These are phyloP conservation scores for Penicillium waksmanii DNA, from an alignment of 495 filamentous ascomycete species.

Conservation along the genomic window DNA sequence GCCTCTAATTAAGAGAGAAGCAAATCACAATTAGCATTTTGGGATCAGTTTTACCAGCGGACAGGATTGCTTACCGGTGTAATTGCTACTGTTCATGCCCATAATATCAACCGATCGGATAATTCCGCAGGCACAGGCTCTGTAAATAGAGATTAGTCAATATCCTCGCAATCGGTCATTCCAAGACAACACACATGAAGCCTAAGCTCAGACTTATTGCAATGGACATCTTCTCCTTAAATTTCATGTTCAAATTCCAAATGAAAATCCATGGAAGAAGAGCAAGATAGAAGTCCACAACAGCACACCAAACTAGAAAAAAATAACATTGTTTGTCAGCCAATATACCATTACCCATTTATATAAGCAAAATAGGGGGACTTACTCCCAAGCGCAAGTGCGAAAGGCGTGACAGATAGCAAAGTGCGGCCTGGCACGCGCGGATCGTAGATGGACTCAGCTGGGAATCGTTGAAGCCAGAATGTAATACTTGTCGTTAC, in stretches of 20 bases:
- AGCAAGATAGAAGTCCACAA: slow-evolving; percentile 29
- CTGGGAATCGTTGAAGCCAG: slow-evolving; percentile 22
- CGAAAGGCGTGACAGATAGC: slow-evolving; percentile 19
- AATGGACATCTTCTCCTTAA: slow-evolving; percentile 30
- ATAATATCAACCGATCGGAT: slow-evolving; percentile 23
- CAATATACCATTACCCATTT: not conserved
- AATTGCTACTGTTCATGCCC: slow-evolving; percentile 23
- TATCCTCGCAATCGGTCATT: not conserved
- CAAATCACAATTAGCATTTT: not conserved
- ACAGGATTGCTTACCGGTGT: slow-evolving; percentile 15
- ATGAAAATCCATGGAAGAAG: slow-evolving; percentile 30
- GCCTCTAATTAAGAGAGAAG: slow-evolving; percentile 12
- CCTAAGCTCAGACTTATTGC: slow-evolving; percentile 29
- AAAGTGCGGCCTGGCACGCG: slow-evolving; percentile 20
- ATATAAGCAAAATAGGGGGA: not conserved
- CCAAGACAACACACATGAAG: slow-evolving; percentile 16
- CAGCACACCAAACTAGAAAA: slow-evolving; percentile 26
- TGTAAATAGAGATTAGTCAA: slow-evolving; percentile 3
- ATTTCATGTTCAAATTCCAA: slow-evolving; percentile 30
- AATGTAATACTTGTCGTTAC: slow-evolving; percentile 21
- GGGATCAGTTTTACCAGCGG: not conserved
- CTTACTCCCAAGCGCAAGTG: slow-evolving; percentile 23
- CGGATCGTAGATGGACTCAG: slow-evolving; percentile 23
- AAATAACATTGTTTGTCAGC: not conserved
- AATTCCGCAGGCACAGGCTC: slow-evolving; percentile 26